Evolutionary conservation across 2,329 filamentous ascomycete genomes (phyloP).

Genomic region (Neonectria ditissima): DNA sequence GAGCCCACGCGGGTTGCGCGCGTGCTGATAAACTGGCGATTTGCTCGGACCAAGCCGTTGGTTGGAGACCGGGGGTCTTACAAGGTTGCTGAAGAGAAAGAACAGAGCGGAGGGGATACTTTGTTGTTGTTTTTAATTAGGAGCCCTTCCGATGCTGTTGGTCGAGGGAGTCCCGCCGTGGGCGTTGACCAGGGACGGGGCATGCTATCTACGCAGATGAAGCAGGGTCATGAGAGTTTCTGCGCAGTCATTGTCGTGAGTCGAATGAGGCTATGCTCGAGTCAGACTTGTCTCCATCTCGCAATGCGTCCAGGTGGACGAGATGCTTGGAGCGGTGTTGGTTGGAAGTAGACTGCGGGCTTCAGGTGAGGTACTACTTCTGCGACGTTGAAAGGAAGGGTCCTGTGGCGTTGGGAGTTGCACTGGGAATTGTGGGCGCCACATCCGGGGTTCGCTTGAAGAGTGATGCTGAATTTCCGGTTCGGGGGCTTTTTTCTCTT

Average conservation of each 20-base stretch:
- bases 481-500: not conserved
- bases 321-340: not conserved
- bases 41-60: slow-evolving; percentile 2
- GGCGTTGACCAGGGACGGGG: no score
- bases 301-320: not conserved
- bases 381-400: not conserved
- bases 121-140: no score
- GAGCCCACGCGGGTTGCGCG: not conserved
- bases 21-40: slow-evolving; percentile 17
- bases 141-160: no score
- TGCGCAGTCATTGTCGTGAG: not conserved
- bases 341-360: not conserved
- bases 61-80: not conserved
- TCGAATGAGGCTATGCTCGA: not conserved
- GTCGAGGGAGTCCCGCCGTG: no score
- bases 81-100: not conserved
- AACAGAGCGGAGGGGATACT: not conserved
- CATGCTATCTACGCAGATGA: no score
- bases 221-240: not conserved
- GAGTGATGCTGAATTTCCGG: no score
- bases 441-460: not conserved
- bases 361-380: not conserved
- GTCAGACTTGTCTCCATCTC: not conserved
- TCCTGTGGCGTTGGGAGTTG: not conserved
- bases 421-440: not conserved